Evolutionary conservation across 2,329 filamentous ascomycete genomes (phyloP), one percentile per base, ranked within the genome.

Genomic region (Ophiostoma sp.): DNA sequence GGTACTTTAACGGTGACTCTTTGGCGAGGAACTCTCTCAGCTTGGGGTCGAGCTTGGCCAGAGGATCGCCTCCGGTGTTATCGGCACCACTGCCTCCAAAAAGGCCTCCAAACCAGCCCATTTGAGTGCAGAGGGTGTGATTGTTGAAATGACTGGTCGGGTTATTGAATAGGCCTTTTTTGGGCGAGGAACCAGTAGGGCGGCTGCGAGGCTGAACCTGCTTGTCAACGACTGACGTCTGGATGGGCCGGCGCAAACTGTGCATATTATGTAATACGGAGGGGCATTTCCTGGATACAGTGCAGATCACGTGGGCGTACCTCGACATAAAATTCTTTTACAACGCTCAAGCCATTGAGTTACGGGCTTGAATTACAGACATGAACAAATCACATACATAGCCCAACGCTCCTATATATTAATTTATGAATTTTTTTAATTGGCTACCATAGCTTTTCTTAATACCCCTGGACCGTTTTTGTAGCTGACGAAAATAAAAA

Each of bases 11-110:
- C 41, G 92, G 90, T 35, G 91, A 90, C 82, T 96, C 92, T 80
- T 90, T 89, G 77, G 93, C 85, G 76, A 97, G 88, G 79, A 94
- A 96, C 74, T 94, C 90, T 76, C 90, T 90, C 70, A 97, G 86
- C 73, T 89, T 89, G 54, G 92, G 91, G 77, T 97, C 93, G 75
- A 97, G 88, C 75, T 91, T 89, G 75, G 85, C 84, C 74, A 93
- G 84, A 33, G 91, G 89, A 77, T 92, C 87, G 35, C 57, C 54
- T 41, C 69, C 54, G 57, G 23, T 31, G 69, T 80, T 78, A 74
- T 83, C 80, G 75, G 33, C 44, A 35, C 67, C 54, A 65, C 71
- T 67, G 68, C 66, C 44, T 15, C 70, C 68, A 64, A 86, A 84
- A 72, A 87, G 80, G 71, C 82, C 83, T 73, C 84, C 82, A 75